phyloP scores from a whole-genome alignment of 495 filamentous ascomycete species.

The Cudoniella acicularis region DNA sequence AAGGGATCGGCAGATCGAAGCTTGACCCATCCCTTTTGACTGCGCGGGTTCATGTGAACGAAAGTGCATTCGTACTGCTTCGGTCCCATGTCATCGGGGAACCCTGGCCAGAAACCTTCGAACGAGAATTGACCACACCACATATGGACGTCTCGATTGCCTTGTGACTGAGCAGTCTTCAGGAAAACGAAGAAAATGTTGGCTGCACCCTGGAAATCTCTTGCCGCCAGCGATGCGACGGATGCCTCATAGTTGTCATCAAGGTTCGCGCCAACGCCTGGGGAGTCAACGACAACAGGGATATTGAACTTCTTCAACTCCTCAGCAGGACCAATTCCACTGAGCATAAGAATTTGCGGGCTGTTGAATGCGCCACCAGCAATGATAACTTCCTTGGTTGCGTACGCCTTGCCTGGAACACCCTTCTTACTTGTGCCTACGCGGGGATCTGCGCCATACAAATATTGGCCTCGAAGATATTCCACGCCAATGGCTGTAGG shows the following conservation, averaged over 20 bases:
- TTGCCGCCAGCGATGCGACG: neutral
- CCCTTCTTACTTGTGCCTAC: constrained; percentile 24
- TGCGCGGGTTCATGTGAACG: constrained; percentile 45
- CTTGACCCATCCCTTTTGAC: constrained; percentile 45
- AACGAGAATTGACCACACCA: constrained; percentile 42
- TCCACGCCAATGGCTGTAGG: constrained; percentile 56
- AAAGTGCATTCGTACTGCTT: constrained; percentile 40
- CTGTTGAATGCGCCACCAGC: constrained; percentile 57
- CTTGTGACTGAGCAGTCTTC: neutral
- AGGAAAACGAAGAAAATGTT: constrained; percentile 1
- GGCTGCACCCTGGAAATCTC: neutral
- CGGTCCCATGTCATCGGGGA: constrained; percentile 24
- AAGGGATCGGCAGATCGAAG: constrained; percentile 47
- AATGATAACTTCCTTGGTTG: constrained; percentile 58
- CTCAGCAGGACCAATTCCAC: constrained; percentile 50
- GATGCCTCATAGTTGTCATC: neutral
- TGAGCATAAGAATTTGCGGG: constrained; percentile 59
- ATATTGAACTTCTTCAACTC: constrained; percentile 49
- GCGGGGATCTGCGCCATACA: constrained; percentile 57
- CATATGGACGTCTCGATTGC: neutral
- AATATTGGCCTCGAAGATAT: constrained; percentile 53
- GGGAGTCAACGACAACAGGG: constrained; percentile 46
- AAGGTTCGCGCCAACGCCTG: constrained; percentile 14
- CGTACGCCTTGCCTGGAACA: constrained; percentile 41
- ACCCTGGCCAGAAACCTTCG: constrained; percentile 47